Evolutionary conservation across 805 yeast species (phyloP), one percentile per base, ranked within the genome.

Genomic region (Metschnikowia proteae): DNA sequence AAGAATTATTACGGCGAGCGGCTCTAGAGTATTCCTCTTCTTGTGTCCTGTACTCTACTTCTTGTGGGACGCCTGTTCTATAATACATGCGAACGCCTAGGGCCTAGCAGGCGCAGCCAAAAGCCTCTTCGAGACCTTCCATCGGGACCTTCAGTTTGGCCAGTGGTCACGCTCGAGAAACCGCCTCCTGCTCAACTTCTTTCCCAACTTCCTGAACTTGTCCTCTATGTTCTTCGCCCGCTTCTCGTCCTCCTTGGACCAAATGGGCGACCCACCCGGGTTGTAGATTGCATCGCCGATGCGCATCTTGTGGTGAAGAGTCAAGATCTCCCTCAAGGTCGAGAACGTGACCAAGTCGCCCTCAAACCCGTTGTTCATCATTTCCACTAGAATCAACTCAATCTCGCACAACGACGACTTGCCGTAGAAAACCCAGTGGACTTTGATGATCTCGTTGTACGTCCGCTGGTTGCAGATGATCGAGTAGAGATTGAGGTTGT

Each of bases 401-500:
- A 73, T 59, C 22, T 63, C 67, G 48, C 64, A 64, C 26, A 72
- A 51, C 42, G 62, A 63, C 8, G 67, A 55, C 52, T 68, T 70
- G 17, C 78, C 78, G 43, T 57, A 58, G 54, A 56, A 72, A 1
- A 71, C 59, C 76, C 76, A 71, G 43, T 60, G 58, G 17, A 64
- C 56, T 45, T 66, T 61, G 38, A 73, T 52, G 4, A 73, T 57
- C 51, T 71, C 71, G 51, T 73, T 73, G 52, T 68, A 72, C 2
- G 76, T 72, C 17, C 61, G 66, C 55, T 73, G 76, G 55, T 70
- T 69, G 56, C 75, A 70, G 8, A 62, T 56, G 3, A 66, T 56
- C 7, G 72, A 60, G 55, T 69, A 70, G 25, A 69, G 51, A 10
- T 57, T 54, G 32, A 71, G 49, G 50, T 72, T 69, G 17, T 55